phyloP scores from a whole-genome alignment of 1,139 yeast genomes.

The Keqinozyma sinolaborantium region DNA sequence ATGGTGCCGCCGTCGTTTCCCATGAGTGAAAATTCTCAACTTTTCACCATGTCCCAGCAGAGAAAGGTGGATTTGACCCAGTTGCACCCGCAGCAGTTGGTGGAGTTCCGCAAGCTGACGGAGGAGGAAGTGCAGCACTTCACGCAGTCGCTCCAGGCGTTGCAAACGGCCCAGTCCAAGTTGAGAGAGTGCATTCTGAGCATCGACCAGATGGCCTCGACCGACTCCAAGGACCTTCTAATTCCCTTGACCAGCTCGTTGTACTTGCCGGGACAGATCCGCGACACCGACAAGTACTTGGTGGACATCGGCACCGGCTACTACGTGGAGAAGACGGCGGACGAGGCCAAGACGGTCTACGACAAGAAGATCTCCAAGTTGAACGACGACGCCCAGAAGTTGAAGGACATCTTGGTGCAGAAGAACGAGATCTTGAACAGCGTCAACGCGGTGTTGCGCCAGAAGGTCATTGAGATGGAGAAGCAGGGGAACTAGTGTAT shows the following conservation, averaged over 20 bases:
- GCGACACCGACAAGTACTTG: slow-evolving; percentile 63
- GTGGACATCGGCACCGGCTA: slow-evolving; percentile 98
- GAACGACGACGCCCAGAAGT: slow-evolving; percentile 67
- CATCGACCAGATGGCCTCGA: slow-evolving; percentile 53
- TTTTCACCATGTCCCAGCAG: slow-evolving; percentile 8
- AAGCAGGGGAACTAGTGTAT: slow-evolving; percentile 16
- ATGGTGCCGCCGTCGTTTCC: slow-evolving; percentile 54
- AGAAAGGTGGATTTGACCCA: slow-evolving; percentile 55
- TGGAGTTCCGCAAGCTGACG: slow-evolving; percentile 78
- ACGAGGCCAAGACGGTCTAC: slow-evolving; percentile 72
- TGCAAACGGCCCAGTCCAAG: slow-evolving; percentile 78
- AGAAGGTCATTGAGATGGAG: slow-evolving; percentile 41
- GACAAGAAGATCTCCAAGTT: slow-evolving; percentile 70
- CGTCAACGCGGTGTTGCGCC: slow-evolving; percentile 49
- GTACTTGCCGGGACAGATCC: slow-evolving; percentile 80
- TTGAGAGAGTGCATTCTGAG: slow-evolving; percentile 79
- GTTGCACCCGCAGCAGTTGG: slow-evolving; percentile 78
- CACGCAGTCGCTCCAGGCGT: slow-evolving; percentile 78
- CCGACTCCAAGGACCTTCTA: slow-evolving; percentile 51
- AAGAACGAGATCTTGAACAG: slow-evolving; percentile 53
- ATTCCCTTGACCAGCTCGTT: slow-evolving; percentile 88
- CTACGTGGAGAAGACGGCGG: slow-evolving; percentile 73
- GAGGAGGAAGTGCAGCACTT: slow-evolving; percentile 86
- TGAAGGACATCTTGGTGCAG: slow-evolving; percentile 69
- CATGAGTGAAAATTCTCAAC: slow-evolving; percentile 17